Evolutionary conservation across 2,329 filamentous ascomycete species (phyloP).

Genomic region (Stagonosporopsis cucurbitacearum): DNA sequence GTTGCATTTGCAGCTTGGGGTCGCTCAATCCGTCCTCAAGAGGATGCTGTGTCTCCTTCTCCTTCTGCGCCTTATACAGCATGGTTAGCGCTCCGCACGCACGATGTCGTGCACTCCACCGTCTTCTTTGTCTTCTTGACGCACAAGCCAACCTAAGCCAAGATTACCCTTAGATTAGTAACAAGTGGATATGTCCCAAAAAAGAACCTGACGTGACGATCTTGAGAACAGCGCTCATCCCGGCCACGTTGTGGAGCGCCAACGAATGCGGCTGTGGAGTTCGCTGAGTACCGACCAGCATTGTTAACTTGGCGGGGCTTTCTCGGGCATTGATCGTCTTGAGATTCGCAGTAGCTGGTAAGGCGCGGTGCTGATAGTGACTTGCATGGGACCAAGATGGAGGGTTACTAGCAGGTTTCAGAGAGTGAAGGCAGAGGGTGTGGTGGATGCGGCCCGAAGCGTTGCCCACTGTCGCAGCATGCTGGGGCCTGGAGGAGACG

Average conservation of each 20-base stretch:
- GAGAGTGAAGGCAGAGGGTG: conserved; percentile 3
- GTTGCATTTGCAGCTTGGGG: conserved; percentile 2
- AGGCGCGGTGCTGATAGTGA: conserved; percentile 1
- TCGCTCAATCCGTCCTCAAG: background rate
- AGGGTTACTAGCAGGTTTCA: conserved; percentile 9
- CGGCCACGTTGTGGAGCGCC: conserved; percentile 5
- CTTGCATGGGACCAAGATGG: background rate
- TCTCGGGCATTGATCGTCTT: conserved; percentile 12
- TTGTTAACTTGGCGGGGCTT: conserved; percentile 10
- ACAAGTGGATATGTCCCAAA: conserved; percentile 2
- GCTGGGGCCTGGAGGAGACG: conserved; percentile 3
- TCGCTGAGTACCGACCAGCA: background rate
- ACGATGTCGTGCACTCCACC: conserved; percentile 3
- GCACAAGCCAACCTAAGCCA: conserved; percentile 4
- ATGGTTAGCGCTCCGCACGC: background rate
- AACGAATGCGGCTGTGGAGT: conserved; percentile 11
- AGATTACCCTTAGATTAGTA: conserved; percentile 12
- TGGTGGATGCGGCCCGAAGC: conserved; percentile 13
- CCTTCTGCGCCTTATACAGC: background rate
- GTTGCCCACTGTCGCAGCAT: conserved; percentile 6
- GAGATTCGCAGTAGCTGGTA: conserved; percentile 3
- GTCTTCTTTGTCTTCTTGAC: background rate
- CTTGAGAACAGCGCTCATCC: background rate
- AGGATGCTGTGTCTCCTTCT: background rate
- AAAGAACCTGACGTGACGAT: conserved; percentile 6